Percentiles rank a stretch among this genome's conserved stretches.
phyloP scores from a whole-genome alignment of 2,329 filamentous ascomycete genomes.

The Apiospora phragmitis region DNA sequence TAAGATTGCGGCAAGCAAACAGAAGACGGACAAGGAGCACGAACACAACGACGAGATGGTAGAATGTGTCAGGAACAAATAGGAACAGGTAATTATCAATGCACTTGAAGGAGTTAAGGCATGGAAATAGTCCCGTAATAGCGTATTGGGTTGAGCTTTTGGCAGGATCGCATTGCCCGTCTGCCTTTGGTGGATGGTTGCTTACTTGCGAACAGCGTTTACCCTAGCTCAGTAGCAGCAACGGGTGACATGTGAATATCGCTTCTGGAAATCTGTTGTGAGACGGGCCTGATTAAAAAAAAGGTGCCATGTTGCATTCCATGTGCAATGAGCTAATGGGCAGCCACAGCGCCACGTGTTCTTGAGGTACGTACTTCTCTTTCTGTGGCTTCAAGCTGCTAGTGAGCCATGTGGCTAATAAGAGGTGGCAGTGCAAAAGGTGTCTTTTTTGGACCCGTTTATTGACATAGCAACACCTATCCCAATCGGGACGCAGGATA shows the following conservation, averaged over 20 bases:
- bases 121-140: background rate
- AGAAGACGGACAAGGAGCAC: background rate
- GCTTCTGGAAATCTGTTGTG: background rate
- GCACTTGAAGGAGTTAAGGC: background rate
- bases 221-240: background rate
- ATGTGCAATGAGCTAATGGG: background rate
- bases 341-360: background rate
- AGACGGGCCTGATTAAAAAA: background rate
- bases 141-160: background rate
- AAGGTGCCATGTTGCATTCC: background rate
- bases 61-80: background rate
- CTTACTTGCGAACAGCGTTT: background rate
- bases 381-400: too few relatives aligned
- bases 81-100: background rate
- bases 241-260: background rate
- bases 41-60: background rate
- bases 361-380: background rate
- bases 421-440: background rate
- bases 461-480: conserved; percentile 5
- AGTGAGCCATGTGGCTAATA: too few relatives aligned
- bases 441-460: background rate
- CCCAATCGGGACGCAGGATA: background rate
- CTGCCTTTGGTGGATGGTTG: background rate
- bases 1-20: background rate
- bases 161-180: background rate